phyloP scores from a whole-genome alignment of 352 stramenopile species.

The Globisporangium cystogenes region DNA sequence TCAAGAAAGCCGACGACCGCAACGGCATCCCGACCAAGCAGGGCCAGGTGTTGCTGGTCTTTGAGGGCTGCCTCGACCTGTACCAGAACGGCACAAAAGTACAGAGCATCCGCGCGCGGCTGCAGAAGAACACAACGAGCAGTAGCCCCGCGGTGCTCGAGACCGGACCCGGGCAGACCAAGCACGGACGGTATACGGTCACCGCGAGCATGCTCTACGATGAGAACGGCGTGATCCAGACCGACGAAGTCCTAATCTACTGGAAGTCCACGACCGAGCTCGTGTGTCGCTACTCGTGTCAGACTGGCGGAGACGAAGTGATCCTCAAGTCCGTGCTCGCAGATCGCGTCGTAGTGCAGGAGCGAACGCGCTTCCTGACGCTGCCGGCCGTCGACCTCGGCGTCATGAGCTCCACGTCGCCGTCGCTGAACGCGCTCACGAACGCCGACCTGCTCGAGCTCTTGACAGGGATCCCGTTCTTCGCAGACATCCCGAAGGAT shows the following conservation, averaged over 20 bases:
- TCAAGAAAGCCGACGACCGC: conserved; percentile 35
- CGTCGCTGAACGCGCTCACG: conserved; percentile 56
- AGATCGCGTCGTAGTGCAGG: conserved; percentile 35
- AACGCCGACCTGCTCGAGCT: conserved; percentile 65
- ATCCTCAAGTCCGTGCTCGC: conserved; percentile 56
- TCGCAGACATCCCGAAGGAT: conserved; percentile 48
- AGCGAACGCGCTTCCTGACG: conserved; percentile 33
- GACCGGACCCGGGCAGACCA: conserved; percentile 12
- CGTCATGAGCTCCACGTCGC: conserved; percentile 10
- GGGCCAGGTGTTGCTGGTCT: conserved; percentile 40
- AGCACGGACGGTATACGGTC: conserved; percentile 11
- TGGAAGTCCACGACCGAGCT: conserved; percentile 54
- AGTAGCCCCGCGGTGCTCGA: not conserved
- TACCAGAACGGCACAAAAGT: conserved; percentile 37
- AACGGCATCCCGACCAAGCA: conserved; percentile 21
- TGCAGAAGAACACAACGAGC: conserved; percentile 9
- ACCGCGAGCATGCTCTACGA: conserved; percentile 17
- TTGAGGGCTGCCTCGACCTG: conserved; percentile 47
- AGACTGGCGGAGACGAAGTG: conserved; percentile 51
- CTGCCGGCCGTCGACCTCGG: conserved; percentile 32
- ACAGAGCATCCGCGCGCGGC: conserved; percentile 29
- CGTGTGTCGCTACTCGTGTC: conserved; percentile 58
- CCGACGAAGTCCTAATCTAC: conserved; percentile 53
- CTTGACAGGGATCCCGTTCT: conserved; percentile 64
- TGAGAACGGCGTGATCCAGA: conserved; percentile 23